phyloP scores from a whole-genome alignment of 2,329 filamentous ascomycete species.

The Colletotrichum sp. region DNA sequence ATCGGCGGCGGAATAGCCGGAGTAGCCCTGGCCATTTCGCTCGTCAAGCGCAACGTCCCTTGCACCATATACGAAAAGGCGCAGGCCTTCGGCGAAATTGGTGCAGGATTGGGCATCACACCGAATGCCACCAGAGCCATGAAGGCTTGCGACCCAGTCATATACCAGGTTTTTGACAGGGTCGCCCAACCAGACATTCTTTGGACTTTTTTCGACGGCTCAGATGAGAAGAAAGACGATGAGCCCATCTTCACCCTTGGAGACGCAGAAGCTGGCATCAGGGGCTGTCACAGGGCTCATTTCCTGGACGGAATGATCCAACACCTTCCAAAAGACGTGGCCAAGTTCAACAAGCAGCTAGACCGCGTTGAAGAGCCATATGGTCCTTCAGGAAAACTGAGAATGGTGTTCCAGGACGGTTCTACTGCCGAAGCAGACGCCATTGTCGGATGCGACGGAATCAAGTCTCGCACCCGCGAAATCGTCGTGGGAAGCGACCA shows the following conservation, averaged over 20 bases:
- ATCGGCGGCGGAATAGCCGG: conserved; percentile 58
- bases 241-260: background rate
- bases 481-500: conserved; percentile 51
- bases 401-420: conserved; percentile 42
- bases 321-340: conserved; percentile 33
- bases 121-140: conserved; percentile 55
- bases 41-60: conserved; percentile 44
- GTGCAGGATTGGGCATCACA: conserved; percentile 55
- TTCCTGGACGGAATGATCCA: conserved; percentile 39
- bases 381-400: conserved; percentile 13
- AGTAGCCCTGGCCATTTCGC: conserved; percentile 47
- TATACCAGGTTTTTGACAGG: conserved; percentile 40
- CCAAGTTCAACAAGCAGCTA: conserved; percentile 31
- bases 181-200: conserved; percentile 25
- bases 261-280: background rate
- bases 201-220: conserved; percentile 22
- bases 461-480: conserved; percentile 53
- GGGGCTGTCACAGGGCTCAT: conserved; percentile 9
- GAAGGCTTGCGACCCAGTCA: conserved; percentile 18
- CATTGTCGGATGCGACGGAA: conserved; percentile 64
- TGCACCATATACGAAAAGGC: conserved; percentile 54
- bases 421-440: conserved; percentile 40
- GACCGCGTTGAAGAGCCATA: conserved; percentile 30
- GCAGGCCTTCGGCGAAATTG: conserved; percentile 46
- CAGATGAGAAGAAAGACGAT: background rate